Conservation (phyloP, 2,329 filamentous ascomycete genomes). For the Nigrospora oryzae region DNA sequence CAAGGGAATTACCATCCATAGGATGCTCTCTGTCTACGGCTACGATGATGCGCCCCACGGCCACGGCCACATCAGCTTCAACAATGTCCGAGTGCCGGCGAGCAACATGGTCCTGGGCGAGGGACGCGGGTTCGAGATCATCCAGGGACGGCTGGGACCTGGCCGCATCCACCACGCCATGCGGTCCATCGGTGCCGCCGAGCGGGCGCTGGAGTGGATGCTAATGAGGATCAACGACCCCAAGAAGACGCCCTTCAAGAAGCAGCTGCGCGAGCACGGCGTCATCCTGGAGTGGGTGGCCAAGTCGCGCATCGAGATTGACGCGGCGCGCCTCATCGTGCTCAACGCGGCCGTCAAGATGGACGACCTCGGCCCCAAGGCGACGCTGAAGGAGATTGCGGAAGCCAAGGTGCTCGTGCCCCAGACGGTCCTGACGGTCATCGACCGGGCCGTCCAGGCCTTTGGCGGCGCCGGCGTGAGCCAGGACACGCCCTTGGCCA, state of each 20-base stretch:
- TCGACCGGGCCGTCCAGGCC: conserved; percentile 89
- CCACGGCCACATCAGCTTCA: conserved; percentile 86
- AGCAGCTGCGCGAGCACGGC: conserved; percentile 79
- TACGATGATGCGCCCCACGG: conserved; percentile 98
- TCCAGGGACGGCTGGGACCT: conserved; percentile 90
- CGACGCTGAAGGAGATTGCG: conserved; percentile 85
- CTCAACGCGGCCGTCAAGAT: conserved; percentile 94
- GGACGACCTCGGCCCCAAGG: conserved; percentile 81
- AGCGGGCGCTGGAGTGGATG: conserved; percentile 90
- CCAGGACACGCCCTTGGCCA: conserved; percentile 88
- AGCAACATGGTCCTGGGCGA: conserved; percentile 84
- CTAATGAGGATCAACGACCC: conserved; percentile 90
- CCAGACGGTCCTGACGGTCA: conserved; percentile 70
- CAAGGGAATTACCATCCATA: conserved; percentile 82
- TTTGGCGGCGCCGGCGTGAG: conserved; percentile 86
- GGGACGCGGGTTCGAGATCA: conserved; percentile 94
- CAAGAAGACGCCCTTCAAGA: conserved; percentile 83
- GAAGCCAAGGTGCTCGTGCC: conserved; percentile 92
- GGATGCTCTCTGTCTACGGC: conserved; percentile 90
- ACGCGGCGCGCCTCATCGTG: conserved; percentile 80
- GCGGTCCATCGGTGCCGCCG: conserved; percentile 85
- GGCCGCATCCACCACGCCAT: conserved; percentile 98
- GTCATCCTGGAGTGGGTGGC: conserved; percentile 95
- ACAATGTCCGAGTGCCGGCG: conserved; percentile 80
- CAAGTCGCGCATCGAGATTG: conserved; percentile 85